Conservation (phyloP, 148 eudicot genomes). For the Amaranthus cruentus region DNA sequence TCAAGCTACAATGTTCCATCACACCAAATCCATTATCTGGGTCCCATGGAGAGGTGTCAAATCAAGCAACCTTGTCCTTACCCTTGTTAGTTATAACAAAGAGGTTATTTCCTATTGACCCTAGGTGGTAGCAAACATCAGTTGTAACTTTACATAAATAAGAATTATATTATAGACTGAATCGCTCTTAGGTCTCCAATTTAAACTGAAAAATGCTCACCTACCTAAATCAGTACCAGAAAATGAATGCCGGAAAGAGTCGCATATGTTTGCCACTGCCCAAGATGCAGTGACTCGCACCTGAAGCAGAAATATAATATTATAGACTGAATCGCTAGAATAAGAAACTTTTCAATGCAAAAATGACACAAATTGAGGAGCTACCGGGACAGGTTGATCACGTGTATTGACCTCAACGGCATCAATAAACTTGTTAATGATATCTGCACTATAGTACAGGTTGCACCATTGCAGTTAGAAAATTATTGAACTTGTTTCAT, state of each 20-base stretch:
- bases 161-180: no score
- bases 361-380: background rate
- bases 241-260: conserved; percentile 59
- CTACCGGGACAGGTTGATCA: conserved; percentile 61
- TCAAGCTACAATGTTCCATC: no score
- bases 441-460: conserved; percentile 50
- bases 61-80: no score
- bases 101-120: no score
- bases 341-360: background rate
- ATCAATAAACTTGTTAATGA: conserved; percentile 58
- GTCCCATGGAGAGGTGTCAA: no score
- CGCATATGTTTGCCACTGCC: conserved; percentile 96
- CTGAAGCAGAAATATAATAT: conserved; percentile 31
- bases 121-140: no score
- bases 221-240: conserved; percentile 44
- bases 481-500: background rate
- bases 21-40: no score
- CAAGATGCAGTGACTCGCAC: conserved; percentile 95
- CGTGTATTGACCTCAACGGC: conserved; percentile 58
- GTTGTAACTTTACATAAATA: no score
- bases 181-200: no score
- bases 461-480: conserved; percentile 17
- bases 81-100: no score
- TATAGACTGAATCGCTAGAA: background rate
- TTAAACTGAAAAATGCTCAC: conserved; percentile 5